These are phyloP conservation scores for Pilaira anomala DNA, from an alignment of 192 early-diverging fungal genomes.

Conservation along the genomic window DNA sequence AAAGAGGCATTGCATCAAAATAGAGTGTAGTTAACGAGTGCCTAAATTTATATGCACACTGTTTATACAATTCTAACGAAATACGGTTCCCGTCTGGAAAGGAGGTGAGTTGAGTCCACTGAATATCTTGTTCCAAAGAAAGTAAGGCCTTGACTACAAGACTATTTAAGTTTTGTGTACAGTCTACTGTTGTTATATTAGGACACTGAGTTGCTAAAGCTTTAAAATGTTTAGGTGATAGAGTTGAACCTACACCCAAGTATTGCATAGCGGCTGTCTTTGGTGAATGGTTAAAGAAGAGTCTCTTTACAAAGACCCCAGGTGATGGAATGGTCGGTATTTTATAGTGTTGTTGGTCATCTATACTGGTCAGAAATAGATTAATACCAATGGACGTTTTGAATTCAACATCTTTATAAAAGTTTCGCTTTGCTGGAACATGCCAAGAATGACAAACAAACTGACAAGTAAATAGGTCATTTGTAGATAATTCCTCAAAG, in stretches of 20 bases:
- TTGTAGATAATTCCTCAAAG: not conserved
- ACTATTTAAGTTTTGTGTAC: not conserved
- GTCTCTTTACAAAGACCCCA: conserved; percentile 1
- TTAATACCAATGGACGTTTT: not conserved
- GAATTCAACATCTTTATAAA: conserved; percentile 7
- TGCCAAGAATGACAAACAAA: conserved; percentile 5
- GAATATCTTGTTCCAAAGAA: not conserved
- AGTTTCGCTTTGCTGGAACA: not conserved
- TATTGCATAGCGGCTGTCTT: not conserved
- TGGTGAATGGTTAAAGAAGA: not conserved
- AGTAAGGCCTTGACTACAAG: not conserved
- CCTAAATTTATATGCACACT: conserved; percentile 3
- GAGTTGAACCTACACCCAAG: not conserved
- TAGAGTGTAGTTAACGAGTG: conserved; percentile 1
- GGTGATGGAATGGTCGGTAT: not conserved
- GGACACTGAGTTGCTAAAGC: not conserved
- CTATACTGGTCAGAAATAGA: not conserved
- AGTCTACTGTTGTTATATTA: conserved; percentile 2
- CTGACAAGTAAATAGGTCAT: not conserved
- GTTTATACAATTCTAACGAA: conserved; percentile 4
- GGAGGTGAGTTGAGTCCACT: not conserved
- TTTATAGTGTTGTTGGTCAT: not conserved
- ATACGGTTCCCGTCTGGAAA: not conserved
- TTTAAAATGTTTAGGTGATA: not conserved
- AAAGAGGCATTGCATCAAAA: not conserved